Conservation (phyloP, 345 rosid genomes). For the Hibiscus syriacus region DNA sequence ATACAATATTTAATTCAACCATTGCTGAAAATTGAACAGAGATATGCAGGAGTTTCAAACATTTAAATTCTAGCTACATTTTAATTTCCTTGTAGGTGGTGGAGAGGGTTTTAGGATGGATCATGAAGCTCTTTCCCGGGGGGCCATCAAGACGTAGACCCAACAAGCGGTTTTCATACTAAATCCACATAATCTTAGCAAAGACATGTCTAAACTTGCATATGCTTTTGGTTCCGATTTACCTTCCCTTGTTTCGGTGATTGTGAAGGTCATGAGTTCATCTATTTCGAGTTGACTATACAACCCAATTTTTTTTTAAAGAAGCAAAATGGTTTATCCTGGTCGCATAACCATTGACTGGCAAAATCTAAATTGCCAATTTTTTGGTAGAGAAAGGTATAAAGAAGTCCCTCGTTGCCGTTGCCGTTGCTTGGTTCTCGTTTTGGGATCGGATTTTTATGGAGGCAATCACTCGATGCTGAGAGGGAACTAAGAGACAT, state of each 20-base stretch:
- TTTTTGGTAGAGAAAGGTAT: slow-evolving; percentile 19
- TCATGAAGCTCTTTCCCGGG: slow-evolving; percentile 95
- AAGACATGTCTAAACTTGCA: background rate
- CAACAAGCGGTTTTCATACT: slow-evolving; percentile 70
- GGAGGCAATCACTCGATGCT: slow-evolving; percentile 5
- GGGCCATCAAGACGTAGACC: slow-evolving; percentile 79
- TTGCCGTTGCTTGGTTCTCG: background rate
- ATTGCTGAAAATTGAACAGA: background rate
- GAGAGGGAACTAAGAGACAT: background rate
- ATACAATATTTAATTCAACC: background rate
- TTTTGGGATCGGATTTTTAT: slow-evolving; percentile 3
- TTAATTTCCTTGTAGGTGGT: slow-evolving; percentile 52
- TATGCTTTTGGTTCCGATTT: background rate
- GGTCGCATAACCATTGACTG: slow-evolving; percentile 8
- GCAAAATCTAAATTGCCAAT: slow-evolving; percentile 12
- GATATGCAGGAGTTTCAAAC: background rate
- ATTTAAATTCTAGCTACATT: background rate
- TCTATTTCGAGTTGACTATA: slow-evolving; percentile 30
- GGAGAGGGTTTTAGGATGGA: slow-evolving; percentile 98
- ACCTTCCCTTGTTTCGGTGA: slow-evolving; percentile 14
- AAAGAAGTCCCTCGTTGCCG: slow-evolving; percentile 11
- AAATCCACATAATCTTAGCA: slow-evolving; percentile 6
- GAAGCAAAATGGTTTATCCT: slow-evolving; percentile 11
- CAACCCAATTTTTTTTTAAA: slow-evolving; percentile 31
- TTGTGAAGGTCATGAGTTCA: slow-evolving; percentile 24